Evolutionary conservation across 1,284 basidiomycete species (phyloP), one percentile per base, ranked within the genome.

Genomic region (Puccinia triticina): DNA sequence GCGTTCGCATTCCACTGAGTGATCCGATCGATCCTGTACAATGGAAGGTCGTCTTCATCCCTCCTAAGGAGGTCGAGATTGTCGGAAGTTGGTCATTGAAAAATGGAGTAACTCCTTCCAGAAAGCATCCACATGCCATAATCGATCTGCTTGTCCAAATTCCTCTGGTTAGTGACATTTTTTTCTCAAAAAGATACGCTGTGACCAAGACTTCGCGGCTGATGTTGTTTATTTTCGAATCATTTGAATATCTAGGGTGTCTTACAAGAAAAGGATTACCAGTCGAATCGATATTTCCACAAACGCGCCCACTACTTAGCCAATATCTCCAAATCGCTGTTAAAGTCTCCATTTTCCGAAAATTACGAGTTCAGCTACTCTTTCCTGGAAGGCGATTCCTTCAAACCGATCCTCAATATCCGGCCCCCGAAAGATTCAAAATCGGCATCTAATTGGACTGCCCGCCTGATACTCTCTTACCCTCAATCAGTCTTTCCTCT

Each of bases 201-300:
- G 26, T 3, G 14, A 29, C 14, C 26, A 64, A 16, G 3, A 53
- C 29, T 12, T 57, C n/a, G 18, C 3, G n/a, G 12, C n/a, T 50
- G 55, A 40, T 53, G 32, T 48, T 34, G 34, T 73, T 55, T 34
- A 34, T 57, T 55, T 40, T 23, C 50, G 48, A 37, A 53, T 57
- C 50, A 29, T 57, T 55, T 29, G 43, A 34, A 29, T 66, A 84
- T 83, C 3, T 85, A 94, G 91, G 86, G 85, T 66, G 88, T 98
- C 37, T 95, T 99, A 85, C 94, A 97, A 88, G 93, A 96, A 85
- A 99, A 98, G 87, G 96, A 99, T 86, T 94, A 95, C 84, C 89
- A 95, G 80, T 93, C 96, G 86, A 91, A 91, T 50, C 91, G 97
- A 26, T 96, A 94, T 87, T 96, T 96, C 86, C 93, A 96, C 87